phyloP scores from a whole-genome alignment of 1,139 yeast genomes.

The Suhomyces anneliseae region DNA sequence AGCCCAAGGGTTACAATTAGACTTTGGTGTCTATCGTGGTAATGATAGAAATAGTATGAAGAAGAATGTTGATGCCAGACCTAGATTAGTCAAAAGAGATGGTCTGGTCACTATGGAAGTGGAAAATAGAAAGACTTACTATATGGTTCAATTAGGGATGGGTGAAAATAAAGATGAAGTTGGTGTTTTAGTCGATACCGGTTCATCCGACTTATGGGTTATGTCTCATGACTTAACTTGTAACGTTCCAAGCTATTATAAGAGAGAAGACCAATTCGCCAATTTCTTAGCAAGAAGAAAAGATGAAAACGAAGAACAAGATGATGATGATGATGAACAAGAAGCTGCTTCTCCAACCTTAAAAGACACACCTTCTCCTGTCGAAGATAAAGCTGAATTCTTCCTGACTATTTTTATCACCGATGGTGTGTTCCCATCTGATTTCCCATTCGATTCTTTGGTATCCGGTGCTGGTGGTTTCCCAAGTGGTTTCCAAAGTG shows the following conservation, averaged over 20 bases:
- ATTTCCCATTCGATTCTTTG: constrained; percentile 1
- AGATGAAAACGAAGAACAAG: constrained; percentile 1
- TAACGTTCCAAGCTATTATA: background rate
- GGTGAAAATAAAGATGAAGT: constrained; percentile 35
- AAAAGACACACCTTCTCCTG: background rate
- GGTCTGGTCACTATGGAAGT: constrained; percentile 41
- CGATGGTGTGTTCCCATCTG: background rate
- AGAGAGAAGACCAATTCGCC: constrained; percentile 1
- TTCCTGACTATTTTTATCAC: constrained; percentile 4
- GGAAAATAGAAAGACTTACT: constrained; percentile 47
- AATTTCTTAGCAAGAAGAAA: background rate
- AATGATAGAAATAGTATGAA: constrained; percentile 2
- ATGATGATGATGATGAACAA: background rate
- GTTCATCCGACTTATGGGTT: constrained; percentile 50
- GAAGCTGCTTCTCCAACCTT: constrained; percentile 1
- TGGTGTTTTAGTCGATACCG: constrained; percentile 44
- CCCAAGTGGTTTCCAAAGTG: constrained; percentile 1
- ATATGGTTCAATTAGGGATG: constrained; percentile 41
- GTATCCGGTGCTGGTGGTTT: background rate
- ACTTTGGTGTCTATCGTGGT: constrained; percentile 17
- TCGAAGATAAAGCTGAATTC: constrained; percentile 1
- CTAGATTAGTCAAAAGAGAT: constrained; percentile 31
- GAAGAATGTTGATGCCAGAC: background rate
- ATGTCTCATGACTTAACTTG: constrained; percentile 37
- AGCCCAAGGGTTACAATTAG: constrained; percentile 9